Conservation (phyloP, 495 filamentous ascomycete genomes). For the Tetracladium setigerum region DNA sequence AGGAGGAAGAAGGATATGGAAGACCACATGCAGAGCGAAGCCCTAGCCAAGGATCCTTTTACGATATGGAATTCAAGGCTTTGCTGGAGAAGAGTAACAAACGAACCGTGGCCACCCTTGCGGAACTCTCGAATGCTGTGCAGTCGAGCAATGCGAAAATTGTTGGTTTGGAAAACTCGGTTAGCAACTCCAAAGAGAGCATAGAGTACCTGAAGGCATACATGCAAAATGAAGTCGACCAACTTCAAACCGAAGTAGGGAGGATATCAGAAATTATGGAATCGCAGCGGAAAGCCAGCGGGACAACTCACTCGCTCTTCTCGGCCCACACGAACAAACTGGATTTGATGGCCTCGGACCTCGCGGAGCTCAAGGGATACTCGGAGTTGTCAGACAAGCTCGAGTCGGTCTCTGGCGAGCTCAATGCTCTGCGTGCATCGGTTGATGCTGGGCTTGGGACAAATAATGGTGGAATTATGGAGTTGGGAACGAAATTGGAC, state of each 20-base stretch:
- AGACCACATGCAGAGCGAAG: not conserved
- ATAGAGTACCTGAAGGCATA: not conserved
- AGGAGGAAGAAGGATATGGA: not conserved
- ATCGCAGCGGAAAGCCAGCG: too few relatives aligned
- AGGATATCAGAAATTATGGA: slow-evolving; percentile 1
- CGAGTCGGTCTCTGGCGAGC: slow-evolving; percentile 8
- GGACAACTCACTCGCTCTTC: too few relatives aligned
- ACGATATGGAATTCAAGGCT: slow-evolving; percentile 2
- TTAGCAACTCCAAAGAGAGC: too few relatives aligned
- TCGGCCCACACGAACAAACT: slow-evolving; percentile 6
- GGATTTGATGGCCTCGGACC: slow-evolving; percentile 13
- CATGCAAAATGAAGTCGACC: slow-evolving; percentile 20
- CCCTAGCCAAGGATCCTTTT: not conserved
- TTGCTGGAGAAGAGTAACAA: slow-evolving; percentile 12
- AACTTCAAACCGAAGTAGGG: slow-evolving; percentile 16
- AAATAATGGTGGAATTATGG: slow-evolving; percentile 10
- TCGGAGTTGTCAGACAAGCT: slow-evolving; percentile 2
- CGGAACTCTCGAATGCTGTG: slow-evolving; percentile 16
- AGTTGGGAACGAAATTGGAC: slow-evolving; percentile 8
- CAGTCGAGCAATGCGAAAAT: slow-evolving; percentile 15
- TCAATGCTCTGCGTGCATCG: slow-evolving; percentile 7
- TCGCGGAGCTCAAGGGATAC: slow-evolving; percentile 12
- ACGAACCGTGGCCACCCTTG: slow-evolving; percentile 4
- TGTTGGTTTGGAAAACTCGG: not conserved
- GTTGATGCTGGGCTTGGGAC: slow-evolving; percentile 7